Percentiles rank a stretch among this genome's conserved stretches.
These are phyloP conservation scores for Chlamydomonas sphaeroides DNA, from an alignment of 139 green algal species.

Conservation along the genomic window DNA sequence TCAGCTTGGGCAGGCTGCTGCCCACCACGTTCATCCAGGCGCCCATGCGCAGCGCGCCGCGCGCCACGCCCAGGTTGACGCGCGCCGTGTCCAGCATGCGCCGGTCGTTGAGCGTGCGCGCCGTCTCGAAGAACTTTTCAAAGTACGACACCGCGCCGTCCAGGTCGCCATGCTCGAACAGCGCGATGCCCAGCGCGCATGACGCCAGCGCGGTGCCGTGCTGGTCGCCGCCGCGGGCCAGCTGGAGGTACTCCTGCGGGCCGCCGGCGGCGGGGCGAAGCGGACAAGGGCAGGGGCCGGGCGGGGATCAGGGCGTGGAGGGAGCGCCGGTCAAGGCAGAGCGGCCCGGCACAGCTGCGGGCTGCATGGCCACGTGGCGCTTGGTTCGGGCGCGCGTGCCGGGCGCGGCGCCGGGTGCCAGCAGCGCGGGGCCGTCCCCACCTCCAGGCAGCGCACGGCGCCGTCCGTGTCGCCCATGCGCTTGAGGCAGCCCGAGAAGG, in stretches of 20 bases:
- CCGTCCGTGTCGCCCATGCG: conserved; percentile 47
- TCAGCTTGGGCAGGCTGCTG: conserved; percentile 56
- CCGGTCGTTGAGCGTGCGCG: conserved; percentile 62
- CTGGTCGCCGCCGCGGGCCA: conserved; percentile 48
- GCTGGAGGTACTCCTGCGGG: neutral
- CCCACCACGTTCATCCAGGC: conserved; percentile 62
- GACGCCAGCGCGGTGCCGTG: conserved; percentile 68
- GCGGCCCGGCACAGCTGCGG: no score
- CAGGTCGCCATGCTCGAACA: conserved; percentile 63
- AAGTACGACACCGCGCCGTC: conserved; percentile 71
- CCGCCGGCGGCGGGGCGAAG: no score
- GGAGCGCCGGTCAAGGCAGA: no score
- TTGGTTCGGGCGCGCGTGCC: no score
- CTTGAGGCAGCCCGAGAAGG: conserved; percentile 60
- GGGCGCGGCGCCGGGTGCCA: no score
- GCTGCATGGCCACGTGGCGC: no score
- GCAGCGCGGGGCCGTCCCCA: neutral
- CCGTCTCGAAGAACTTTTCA: conserved; percentile 82
- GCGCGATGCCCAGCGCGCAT: conserved; percentile 77
- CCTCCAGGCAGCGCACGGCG: conserved; percentile 59
- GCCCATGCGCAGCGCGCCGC: conserved; percentile 56
- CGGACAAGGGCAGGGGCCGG: no score
- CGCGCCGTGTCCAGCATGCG: conserved; percentile 72
- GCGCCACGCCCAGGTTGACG: conserved; percentile 73
- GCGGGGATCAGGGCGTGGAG: no score